Evolutionary conservation across 345 rosid species (phyloP).

Genomic region (Eucalyptus cloeziana): DNA sequence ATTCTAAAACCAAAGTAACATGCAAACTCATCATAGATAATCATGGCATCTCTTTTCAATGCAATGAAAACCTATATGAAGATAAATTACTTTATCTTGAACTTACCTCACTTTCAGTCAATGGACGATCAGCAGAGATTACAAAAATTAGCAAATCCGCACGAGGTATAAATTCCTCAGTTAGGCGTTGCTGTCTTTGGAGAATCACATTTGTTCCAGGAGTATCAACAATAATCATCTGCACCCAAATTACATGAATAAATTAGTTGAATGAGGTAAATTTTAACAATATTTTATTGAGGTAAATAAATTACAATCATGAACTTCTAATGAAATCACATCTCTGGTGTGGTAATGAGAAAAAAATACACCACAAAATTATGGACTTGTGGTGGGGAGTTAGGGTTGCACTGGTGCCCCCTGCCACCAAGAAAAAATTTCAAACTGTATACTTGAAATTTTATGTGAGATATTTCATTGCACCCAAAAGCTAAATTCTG

Average conservation of each 20-base stretch:
- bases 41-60: neutral
- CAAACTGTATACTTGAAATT: neutral
- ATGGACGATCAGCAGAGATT: conserved; percentile 92
- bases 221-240: conserved; percentile 90
- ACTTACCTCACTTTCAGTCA: conserved; percentile 95
- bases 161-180: conserved; percentile 95
- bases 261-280: neutral
- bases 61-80: neutral
- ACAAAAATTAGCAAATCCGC: conserved; percentile 92
- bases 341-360: neutral
- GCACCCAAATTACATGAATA: conserved; percentile 1
- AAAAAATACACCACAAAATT: neutral
- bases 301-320: neutral
- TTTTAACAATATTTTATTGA: neutral
- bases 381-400: neutral
- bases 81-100: neutral
- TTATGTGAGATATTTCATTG: neutral
- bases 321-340: neutral
- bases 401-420: neutral
- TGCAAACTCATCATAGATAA: neutral
- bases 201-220: conserved; percentile 98
- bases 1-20: neutral
- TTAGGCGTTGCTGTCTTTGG: conserved; percentile 86
- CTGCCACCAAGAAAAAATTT: neutral
- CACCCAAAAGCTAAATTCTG: neutral